Evolutionary conservation across 2,329 filamentous ascomycete species (phyloP).

Genomic region (Penicillium digitatum): DNA sequence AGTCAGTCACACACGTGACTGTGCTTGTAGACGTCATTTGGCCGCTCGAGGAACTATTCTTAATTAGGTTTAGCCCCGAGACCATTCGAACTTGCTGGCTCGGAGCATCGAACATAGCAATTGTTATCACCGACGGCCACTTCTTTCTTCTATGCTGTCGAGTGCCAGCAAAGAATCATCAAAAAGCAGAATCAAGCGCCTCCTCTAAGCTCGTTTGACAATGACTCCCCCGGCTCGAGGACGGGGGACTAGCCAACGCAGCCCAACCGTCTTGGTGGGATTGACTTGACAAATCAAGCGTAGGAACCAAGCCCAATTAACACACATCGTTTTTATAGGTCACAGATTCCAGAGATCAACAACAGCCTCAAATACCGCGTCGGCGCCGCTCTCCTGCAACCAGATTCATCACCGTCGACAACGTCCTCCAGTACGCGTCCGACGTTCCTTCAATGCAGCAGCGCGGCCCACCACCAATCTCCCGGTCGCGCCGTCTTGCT

Average conservation of each 20-base stretch:
- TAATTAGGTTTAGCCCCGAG: neutral
- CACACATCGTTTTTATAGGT: slow-evolving; percentile 28
- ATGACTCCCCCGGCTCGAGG: slow-evolving; percentile 31
- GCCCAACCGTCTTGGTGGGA: slow-evolving; percentile 45
- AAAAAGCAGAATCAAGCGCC: neutral
- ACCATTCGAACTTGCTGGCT: slow-evolving; percentile 8
- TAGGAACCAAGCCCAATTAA: slow-evolving; percentile 14
- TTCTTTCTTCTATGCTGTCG: neutral
- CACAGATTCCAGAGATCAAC: slow-evolving; percentile 44
- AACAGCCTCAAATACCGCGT: slow-evolving; percentile 25
- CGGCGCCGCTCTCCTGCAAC: slow-evolving; percentile 47
- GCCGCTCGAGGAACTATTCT: slow-evolving; percentile 1
- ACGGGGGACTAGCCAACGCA: slow-evolving; percentile 38
- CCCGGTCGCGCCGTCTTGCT: slow-evolving; percentile 32
- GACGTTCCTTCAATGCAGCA: slow-evolving; percentile 94
- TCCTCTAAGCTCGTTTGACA: slow-evolving; percentile 1
- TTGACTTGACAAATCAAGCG: neutral
- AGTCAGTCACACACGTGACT: neutral
- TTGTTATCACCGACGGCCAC: neutral
- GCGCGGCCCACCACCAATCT: slow-evolving; percentile 57
- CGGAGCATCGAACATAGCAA: slow-evolving; percentile 1
- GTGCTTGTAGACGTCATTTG: slow-evolving; percentile 3
- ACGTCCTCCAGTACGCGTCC: slow-evolving; percentile 86
- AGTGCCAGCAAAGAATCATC: neutral
- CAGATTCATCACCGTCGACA: slow-evolving; percentile 84